These are phyloP conservation scores for Lactarius evosmus DNA, from an alignment of 768 basidiomycete species.

Conservation along the genomic window DNA sequence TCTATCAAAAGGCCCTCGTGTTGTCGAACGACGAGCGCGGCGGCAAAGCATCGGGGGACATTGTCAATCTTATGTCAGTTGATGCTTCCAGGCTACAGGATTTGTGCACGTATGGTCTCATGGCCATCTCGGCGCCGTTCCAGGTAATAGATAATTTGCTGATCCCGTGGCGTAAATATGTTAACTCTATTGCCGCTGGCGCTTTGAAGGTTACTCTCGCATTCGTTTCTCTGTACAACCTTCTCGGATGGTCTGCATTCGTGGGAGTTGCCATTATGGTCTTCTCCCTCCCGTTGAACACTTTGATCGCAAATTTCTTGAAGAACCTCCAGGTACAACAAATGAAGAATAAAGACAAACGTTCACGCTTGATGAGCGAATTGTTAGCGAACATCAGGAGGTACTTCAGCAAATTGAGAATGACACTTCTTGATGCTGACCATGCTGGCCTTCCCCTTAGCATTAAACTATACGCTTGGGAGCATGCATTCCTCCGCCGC, in stretches of 20 bases:
- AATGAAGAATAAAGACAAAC: slow-evolving; percentile 89
- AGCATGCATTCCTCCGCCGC: slow-evolving; percentile 79
- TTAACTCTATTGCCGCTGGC: background rate
- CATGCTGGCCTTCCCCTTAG: slow-evolving; percentile 37
- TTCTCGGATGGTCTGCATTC: slow-evolving; percentile 90
- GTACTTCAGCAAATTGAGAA: slow-evolving; percentile 32
- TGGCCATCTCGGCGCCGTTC: slow-evolving; percentile 80
- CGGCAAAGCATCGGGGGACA: slow-evolving; percentile 80
- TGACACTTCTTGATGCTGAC: background rate
- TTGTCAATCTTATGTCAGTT: slow-evolving; percentile 92
- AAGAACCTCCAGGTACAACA: slow-evolving; percentile 81
- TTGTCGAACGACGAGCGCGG: slow-evolving; percentile 84
- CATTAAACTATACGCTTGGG: slow-evolving; percentile 94
- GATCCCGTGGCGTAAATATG: background rate
- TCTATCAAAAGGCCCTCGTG: slow-evolving; percentile 83
- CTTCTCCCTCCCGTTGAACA: slow-evolving; percentile 74
- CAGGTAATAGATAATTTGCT: slow-evolving; percentile 46
- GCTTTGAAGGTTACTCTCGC: slow-evolving; percentile 69
- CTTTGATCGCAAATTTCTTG: slow-evolving; percentile 62
- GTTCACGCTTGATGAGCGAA: slow-evolving; percentile 88
- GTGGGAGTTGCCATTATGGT: slow-evolving; percentile 88
- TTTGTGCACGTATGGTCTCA: slow-evolving; percentile 78
- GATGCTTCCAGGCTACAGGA: slow-evolving; percentile 79
- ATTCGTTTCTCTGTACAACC: slow-evolving; percentile 83
- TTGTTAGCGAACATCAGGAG: slow-evolving; percentile 90